Conservation (phyloP, 208 protist genomes). For the Acanthamoeba triangularis region DNA sequence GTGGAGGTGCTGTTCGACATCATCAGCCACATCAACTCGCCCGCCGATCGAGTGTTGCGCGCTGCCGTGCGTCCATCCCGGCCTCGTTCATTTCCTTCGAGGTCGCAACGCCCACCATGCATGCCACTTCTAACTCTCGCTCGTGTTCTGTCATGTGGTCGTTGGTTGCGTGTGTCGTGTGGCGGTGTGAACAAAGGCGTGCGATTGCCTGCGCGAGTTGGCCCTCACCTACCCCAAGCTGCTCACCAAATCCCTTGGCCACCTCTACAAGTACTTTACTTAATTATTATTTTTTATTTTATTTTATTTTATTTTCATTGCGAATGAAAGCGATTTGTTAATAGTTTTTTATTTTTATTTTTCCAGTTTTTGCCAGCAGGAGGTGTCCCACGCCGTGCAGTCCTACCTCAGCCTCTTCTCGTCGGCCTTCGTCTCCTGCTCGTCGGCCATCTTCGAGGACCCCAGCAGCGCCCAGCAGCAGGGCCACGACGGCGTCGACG, state of each 20-base stretch:
- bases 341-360: too few relatives aligned
- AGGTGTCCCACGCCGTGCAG: constrained; percentile 52
- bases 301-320: background rate
- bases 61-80: background rate
- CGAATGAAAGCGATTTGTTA: too few relatives aligned
- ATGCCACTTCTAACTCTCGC: background rate
- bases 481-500: background rate
- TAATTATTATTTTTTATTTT: background rate
- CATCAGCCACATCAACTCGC: constrained; percentile 56
- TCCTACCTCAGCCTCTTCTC: constrained; percentile 59
- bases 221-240: constrained; percentile 50
- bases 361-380: constrained; percentile 51
- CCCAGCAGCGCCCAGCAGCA: background rate
- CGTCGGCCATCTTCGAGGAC: constrained; percentile 52
- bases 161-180: background rate
- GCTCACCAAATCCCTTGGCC: constrained; percentile 37
- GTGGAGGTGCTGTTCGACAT: constrained; percentile 64
- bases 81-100: too few relatives aligned
- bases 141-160: background rate
- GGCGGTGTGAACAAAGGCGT: background rate
- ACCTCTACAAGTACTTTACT: background rate
- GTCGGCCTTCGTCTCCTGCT: background rate
- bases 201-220: constrained; percentile 70
- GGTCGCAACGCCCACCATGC: background rate
- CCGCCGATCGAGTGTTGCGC: constrained; percentile 37